Evolutionary conservation across 331 rosid genomes (phyloP).

Genomic region (Pyrus hybrid): DNA sequence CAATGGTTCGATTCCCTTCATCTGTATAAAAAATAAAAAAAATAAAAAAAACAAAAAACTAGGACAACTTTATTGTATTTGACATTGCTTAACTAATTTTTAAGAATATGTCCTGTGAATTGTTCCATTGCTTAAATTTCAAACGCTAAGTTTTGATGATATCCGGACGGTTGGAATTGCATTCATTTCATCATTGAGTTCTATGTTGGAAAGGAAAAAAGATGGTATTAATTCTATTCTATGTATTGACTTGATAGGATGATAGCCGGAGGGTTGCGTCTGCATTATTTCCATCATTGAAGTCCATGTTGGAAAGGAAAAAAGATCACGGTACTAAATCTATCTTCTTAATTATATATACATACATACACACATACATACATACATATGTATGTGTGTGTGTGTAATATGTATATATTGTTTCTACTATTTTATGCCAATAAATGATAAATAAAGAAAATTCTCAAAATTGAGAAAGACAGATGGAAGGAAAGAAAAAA

Average conservation of each 20-base stretch:
- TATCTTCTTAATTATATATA: too few relatives aligned
- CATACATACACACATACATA: too few relatives aligned
- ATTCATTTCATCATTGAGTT: neutral
- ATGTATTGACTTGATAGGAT: slow-evolving; percentile 45
- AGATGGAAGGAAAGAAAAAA: neutral
- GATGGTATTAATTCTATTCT: neutral
- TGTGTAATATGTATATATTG: neutral
- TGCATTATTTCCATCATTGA: slow-evolving; percentile 65
- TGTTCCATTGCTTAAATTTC: neutral
- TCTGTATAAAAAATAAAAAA: too few relatives aligned
- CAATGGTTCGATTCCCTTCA: neutral
- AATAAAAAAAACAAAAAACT: neutral
- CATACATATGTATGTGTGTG: neutral
- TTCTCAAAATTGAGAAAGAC: neutral
- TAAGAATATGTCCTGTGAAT: neutral
- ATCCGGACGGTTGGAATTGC: neutral
- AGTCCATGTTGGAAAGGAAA: slow-evolving; percentile 52
- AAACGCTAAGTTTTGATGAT: neutral
- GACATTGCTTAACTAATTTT: neutral
- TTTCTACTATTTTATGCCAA: neutral
- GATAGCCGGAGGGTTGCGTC: slow-evolving; percentile 83
- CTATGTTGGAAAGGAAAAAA: neutral
- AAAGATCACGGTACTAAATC: slow-evolving; percentile 63
- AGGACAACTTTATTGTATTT: neutral
- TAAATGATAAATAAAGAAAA: neutral